Base-by-base conservation (phyloP, 2,329 filamentous ascomycete species). In the Botrytis fragariae region DNA sequence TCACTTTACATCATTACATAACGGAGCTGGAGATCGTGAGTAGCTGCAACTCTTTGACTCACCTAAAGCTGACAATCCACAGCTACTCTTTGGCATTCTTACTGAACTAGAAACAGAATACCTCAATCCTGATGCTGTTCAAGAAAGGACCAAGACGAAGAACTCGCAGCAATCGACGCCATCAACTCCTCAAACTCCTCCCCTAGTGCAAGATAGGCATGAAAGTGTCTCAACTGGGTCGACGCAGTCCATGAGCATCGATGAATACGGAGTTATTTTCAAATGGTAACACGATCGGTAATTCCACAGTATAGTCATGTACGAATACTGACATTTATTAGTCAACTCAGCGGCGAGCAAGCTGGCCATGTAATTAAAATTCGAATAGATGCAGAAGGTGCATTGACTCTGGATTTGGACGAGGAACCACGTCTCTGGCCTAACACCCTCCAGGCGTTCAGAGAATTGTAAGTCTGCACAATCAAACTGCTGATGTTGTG, bases 11-110 rank as follows among this genome's bases (percentile, higher is more conserved):
- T 29, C 64, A 72, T 39, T 72, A 69, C 39, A 29, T 69, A n/a
- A 57, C 63, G 20, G 62, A 72, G 65, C 16, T 72, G 1, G 71
- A 72, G 48, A 35, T 72, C 48, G 71, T 72, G 44, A 68, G 71
- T 68, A 20, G 5, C 9, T 7, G 2, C 35, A 18, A 20, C 22
- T 10, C n/a, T 35, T n/a, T 32, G 7, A 22, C 29, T 7, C 12
- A 22, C 25, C 9, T 14, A 29, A 22, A 29, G 51, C n/a, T 68
- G 18, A 68, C 64, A 25, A 32, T 14, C 18, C 16, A 16, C 25
- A 72, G 71, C 32, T 61, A 2, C 71, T 72, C 25, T 72, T 72
- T 32, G 51, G 54, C 18, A 45, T n/a, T 8, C 42, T 72, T 32
- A 68, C 62, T 10, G 32, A 68, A 29, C 20, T 72, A 29, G 39